phyloP scores from a whole-genome alignment of 2,329 filamentous ascomycete species.

The Sclerotinia minor region DNA sequence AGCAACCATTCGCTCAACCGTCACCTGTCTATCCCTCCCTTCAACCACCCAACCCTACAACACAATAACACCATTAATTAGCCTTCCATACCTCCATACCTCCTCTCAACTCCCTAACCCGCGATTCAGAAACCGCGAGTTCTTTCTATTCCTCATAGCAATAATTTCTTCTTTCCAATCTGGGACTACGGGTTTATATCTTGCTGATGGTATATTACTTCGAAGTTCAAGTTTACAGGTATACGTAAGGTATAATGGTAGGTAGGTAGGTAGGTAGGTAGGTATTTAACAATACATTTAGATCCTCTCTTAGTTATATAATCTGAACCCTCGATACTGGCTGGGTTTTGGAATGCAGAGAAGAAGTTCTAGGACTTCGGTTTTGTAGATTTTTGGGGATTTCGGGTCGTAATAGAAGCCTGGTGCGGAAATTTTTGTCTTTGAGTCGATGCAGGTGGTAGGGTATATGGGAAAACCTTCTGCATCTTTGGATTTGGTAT shows the following conservation, averaged over 20 bases:
- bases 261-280: no score
- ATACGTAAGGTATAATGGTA: no score
- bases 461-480: background rate
- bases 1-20: background rate
- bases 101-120: background rate
- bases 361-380: background rate
- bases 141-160: background rate
- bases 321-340: constrained; percentile 1
- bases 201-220: background rate
- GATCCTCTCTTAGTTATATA: background rate
- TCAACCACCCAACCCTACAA: background rate
- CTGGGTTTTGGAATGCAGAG: background rate
- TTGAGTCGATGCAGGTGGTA: background rate
- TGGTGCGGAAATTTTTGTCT: background rate
- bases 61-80: background rate
- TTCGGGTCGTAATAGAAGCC: background rate
- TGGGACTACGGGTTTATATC: background rate
- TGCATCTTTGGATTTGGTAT: background rate
- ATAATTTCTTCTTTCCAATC: constrained; percentile 8
- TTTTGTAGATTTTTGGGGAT: background rate
- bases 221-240: background rate
- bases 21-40: background rate
- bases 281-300: background rate
- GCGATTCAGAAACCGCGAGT: background rate
- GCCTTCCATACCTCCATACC: background rate